A percentile compares a stretch with the other conserved stretches of the same genome.
phyloP scores from a whole-genome alignment of 495 filamentous ascomycete species.

The Podospora conica region DNA sequence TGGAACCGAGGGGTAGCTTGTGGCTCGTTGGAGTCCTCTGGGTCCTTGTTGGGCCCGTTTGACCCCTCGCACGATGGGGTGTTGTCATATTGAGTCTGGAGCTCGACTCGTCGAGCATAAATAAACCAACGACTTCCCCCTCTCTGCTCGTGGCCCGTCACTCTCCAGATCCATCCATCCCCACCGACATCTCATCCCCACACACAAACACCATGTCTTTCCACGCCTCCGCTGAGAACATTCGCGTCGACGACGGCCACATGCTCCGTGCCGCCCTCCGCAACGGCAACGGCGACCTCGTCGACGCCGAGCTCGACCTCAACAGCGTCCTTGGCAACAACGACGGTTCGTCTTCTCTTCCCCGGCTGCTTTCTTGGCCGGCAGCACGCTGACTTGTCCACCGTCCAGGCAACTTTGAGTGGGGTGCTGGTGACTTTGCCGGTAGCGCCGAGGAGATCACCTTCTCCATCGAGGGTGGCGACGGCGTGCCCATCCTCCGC shows the following conservation, averaged over 20 bases:
- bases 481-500: constrained; percentile 26
- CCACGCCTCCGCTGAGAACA: constrained; percentile 33
- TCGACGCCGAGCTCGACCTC: constrained; percentile 37
- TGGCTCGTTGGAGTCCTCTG: neutral
- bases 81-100: neutral
- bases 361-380: neutral
- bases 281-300: constrained; percentile 25
- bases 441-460: constrained; percentile 32
- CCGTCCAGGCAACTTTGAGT: constrained; percentile 37
- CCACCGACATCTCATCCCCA: neutral
- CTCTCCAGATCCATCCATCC: neutral
- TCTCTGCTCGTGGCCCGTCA: neutral
- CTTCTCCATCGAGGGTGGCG: constrained; percentile 39
- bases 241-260: constrained; percentile 38
- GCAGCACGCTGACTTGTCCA: neutral
- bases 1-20: neutral
- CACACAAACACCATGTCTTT: constrained; percentile 30
- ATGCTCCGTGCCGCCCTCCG: constrained; percentile 34
- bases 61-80: neutral
- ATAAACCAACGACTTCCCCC: neutral
- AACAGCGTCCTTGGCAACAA: constrained; percentile 40
- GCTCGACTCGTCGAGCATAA: neutral
- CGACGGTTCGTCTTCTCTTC: constrained; percentile 29
- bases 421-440: constrained; percentile 40
- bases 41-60: neutral